These are phyloP conservation scores for Hyparrhenia diplandra DNA, from an alignment of 176 grass and related monocot species.

Conservation along the genomic window DNA sequence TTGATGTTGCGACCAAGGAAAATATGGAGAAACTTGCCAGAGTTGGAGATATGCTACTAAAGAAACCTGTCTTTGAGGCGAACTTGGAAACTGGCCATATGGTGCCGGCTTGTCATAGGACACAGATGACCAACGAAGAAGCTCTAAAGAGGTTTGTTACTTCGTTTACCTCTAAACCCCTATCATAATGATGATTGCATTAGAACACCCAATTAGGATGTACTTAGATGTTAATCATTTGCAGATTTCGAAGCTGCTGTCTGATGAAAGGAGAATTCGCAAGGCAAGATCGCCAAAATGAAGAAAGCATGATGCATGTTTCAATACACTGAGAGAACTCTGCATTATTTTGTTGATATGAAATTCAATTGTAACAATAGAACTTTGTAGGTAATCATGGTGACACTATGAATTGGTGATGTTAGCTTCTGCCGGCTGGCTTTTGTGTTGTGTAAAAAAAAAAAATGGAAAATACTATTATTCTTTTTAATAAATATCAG, in stretches of 20 bases:
- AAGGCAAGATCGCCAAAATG: constrained; percentile 50
- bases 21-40: constrained; percentile 67
- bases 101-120: constrained; percentile 32
- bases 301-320: constrained; percentile 8
- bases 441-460: constrained; percentile 21
- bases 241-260: constrained; percentile 63
- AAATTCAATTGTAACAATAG: constrained; percentile 12
- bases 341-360: constrained; percentile 4
- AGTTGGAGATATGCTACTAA: constrained; percentile 47
- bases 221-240: constrained; percentile 28
- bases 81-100: constrained; percentile 72
- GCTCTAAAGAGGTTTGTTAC: constrained; percentile 71
- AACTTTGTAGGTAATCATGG: constrained; percentile 2
- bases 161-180: constrained; percentile 2
- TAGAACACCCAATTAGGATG: background rate
- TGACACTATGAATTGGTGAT: background rate
- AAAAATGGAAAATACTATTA: background rate
- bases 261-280: constrained; percentile 50
- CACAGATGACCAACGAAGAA: constrained; percentile 57
- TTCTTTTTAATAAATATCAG: constrained; percentile 6
- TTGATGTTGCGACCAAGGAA: constrained; percentile 72
- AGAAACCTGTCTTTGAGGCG: constrained; percentile 63
- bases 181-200: background rate
- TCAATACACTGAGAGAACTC: constrained; percentile 4
- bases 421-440: background rate